Base-by-base conservation (phyloP, 257 asterid genomes). In the Solanum clarkiae region DNA sequence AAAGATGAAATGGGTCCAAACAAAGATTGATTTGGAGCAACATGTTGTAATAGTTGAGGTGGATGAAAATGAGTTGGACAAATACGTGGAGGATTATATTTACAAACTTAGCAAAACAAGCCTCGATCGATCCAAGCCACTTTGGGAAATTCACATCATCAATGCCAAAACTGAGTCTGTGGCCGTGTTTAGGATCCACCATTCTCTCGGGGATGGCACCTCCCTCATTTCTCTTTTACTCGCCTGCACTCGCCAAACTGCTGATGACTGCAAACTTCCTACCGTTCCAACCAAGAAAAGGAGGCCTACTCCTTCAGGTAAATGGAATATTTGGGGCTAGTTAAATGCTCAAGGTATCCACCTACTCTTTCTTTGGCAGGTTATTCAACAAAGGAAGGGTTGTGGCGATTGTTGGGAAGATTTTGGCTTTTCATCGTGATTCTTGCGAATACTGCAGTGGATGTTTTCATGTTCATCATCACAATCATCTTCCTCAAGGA, bases 1-100 rank as follows among this genome's bases (percentile, higher is more conserved):
- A 4, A 81, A 83, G 29, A 85, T 90, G 86, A 90, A 87, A 81
- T 90, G 92, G 92, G 88, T 85, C 24, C 80, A 56, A 42, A 85
- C 91, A 29, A 72, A 84, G 71, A 88, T 90, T 53, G 83, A 90
- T 53, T 49, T 90, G 66, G 88, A 88, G 53, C 42, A 84, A 66
- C 92, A 90, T 40, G 70, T 90, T 14, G 29, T 90, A 4, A 57
- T 88, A 2, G 74, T 80, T 5, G 84, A 86, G 5, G 20, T 90
- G n/a, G 84, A 82, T 7, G 51, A 79, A 14, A 44, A 7, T 47
- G 36, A 47, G 5, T 1, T 68, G 56, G 85, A 84, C 7, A 71
- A 84, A 15, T 74, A 44, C 0, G 74, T 74, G 8, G 86, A 84
- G 42, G 62, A 84, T 63, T 84, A 84, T 24, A 55, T 72, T 4